These are phyloP conservation scores for Solanum sparsipilum DNA, from an alignment of 257 asterid species.

Conservation along the genomic window DNA sequence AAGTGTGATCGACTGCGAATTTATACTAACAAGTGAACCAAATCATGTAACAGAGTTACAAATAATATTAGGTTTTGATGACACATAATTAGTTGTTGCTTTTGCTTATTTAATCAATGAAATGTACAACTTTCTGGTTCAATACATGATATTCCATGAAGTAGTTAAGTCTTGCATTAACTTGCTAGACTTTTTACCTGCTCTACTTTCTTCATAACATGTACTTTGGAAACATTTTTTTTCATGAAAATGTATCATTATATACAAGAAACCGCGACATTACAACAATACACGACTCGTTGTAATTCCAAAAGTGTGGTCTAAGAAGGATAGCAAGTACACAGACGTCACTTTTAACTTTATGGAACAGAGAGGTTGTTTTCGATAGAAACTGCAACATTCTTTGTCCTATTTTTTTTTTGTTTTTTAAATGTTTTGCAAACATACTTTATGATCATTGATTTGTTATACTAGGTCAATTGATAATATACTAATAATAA, in stretches of 20 bases:
- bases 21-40: neutral
- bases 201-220: neutral
- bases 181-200: neutral
- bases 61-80: neutral
- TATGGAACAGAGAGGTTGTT: neutral
- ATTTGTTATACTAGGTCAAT: neutral
- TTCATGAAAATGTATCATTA: neutral
- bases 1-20: neutral
- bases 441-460: neutral
- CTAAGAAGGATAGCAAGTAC: neutral
- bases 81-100: neutral
- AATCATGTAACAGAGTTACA: neutral
- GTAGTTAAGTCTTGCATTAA: neutral
- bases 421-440: neutral
- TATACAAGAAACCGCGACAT: neutral
- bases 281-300: neutral
- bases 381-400: neutral
- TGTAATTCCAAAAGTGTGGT: neutral
- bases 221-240: neutral
- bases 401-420: neutral
- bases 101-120: neutral
- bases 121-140: neutral
- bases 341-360: neutral
- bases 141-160: neutral
- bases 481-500: neutral